These are phyloP conservation scores for Pholiota adiposa DNA, from an alignment of 1,284 basidiomycete genomes.

Conservation along the genomic window DNA sequence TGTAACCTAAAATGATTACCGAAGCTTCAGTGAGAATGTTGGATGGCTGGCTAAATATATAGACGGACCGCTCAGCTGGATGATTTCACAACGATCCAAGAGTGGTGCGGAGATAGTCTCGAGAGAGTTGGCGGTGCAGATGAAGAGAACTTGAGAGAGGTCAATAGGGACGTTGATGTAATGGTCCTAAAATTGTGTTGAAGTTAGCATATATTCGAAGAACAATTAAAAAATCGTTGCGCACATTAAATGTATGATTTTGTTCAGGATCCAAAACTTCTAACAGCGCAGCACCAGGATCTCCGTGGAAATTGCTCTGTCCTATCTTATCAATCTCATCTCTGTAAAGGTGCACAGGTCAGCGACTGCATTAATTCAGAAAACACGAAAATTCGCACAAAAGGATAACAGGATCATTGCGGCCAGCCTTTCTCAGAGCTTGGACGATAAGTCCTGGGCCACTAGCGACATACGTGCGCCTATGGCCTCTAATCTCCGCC, in stretches of 20 bases:
- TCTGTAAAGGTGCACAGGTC: constrained; percentile 45
- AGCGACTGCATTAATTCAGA: neutral
- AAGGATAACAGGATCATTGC: constrained; percentile 79
- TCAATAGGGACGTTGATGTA: constrained; percentile 92
- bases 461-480: constrained; percentile 90
- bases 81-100: constrained; percentile 74
- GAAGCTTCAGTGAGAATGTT: neutral
- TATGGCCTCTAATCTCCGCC: constrained; percentile 87
- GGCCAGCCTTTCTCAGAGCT: constrained; percentile 85
- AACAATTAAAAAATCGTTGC: constrained; percentile 32
- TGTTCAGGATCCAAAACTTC: constrained; percentile 94
- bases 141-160: constrained; percentile 86
- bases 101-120: constrained; percentile 89
- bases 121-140: constrained; percentile 86
- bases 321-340: constrained; percentile 91
- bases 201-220: neutral
- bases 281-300: constrained; percentile 85
- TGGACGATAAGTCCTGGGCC: constrained; percentile 89
- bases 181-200: constrained; percentile 68
- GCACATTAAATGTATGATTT: constrained; percentile 81
- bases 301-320: constrained; percentile 85
- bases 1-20: constrained; percentile 64
- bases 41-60: neutral
- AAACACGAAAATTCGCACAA: constrained; percentile 53
- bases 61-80: constrained; percentile 64